Percentiles rank a stretch among this genome's conserved stretches.
Evolutionary conservation across 2,329 filamentous ascomycete species (phyloP).

Genomic region (Fonsecaea monophora): DNA sequence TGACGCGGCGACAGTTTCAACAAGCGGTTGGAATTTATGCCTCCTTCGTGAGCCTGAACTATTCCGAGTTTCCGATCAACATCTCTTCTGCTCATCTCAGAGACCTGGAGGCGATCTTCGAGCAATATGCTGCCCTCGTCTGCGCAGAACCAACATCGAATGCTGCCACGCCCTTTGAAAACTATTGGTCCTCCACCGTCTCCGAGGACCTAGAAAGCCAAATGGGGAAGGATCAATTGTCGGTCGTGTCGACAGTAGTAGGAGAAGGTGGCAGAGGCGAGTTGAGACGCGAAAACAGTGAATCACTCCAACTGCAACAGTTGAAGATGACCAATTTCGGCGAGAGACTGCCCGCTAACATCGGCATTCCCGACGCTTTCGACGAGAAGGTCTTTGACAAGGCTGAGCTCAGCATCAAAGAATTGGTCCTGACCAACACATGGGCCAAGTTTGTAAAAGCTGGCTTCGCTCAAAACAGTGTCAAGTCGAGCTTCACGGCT

Average conservation of each 20-base stretch:
- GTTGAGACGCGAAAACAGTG: slow-evolving; percentile 9
- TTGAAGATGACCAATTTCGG: slow-evolving; percentile 41
- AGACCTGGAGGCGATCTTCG: slow-evolving; percentile 64
- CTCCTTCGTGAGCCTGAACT: slow-evolving; percentile 65
- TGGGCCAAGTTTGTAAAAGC: slow-evolving; percentile 59
- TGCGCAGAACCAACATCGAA: slow-evolving; percentile 52
- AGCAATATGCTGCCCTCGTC: slow-evolving; percentile 54
- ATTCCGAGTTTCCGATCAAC: slow-evolving; percentile 72
- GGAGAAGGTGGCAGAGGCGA: slow-evolving; percentile 27
- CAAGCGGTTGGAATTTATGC: slow-evolving; percentile 67
- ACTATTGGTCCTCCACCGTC: slow-evolving; percentile 39
- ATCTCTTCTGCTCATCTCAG: slow-evolving; percentile 64
- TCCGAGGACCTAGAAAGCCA: slow-evolving; percentile 41
- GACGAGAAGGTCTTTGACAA: slow-evolving; percentile 63
- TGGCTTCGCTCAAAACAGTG: slow-evolving; percentile 37
- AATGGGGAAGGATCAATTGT: slow-evolving; percentile 32
- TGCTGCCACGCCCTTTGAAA: slow-evolving; percentile 50
- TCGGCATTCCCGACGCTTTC: slow-evolving; percentile 55
- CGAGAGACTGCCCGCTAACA: slow-evolving; percentile 45
- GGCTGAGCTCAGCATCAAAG: slow-evolving; percentile 67
- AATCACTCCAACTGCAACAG: slow-evolving; percentile 29
- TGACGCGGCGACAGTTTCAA: slow-evolving; percentile 62
- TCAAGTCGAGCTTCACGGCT: slow-evolving; percentile 22
- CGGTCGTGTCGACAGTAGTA: slow-evolving; percentile 31
- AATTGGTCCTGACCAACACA: slow-evolving; percentile 71